Percentiles rank a stretch among this genome's conserved stretches.
Conservation (phyloP, 192 early-diverging fungal genomes). For the Entomortierella chlamydospora region DNA sequence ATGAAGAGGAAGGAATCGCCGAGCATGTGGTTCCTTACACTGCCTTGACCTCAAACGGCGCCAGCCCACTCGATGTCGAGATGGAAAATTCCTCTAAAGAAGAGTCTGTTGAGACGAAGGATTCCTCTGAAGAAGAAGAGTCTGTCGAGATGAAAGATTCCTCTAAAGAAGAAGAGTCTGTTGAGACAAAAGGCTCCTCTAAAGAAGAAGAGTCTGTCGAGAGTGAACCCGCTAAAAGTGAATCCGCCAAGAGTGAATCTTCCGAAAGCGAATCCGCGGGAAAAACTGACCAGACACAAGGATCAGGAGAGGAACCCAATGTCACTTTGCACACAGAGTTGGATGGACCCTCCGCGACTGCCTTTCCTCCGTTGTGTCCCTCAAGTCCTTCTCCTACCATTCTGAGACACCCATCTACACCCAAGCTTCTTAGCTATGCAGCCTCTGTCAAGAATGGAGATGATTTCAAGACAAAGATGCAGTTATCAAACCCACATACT, state of each 20-base stretch:
- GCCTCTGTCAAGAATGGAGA: slow-evolving; percentile 31
- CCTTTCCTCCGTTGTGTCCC: slow-evolving; percentile 16
- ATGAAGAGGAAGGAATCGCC: slow-evolving; percentile 24
- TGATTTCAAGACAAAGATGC: slow-evolving; percentile 12
- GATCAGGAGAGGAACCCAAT: too few relatives aligned
- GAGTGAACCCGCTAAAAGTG: too few relatives aligned
- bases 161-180: too few relatives aligned
- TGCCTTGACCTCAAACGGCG: slow-evolving; percentile 9
- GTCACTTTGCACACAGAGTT: too few relatives aligned
- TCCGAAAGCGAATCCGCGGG: too few relatives aligned
- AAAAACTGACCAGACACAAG: too few relatives aligned
- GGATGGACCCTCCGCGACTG: neutral
- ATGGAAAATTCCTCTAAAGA: slow-evolving; percentile 25
- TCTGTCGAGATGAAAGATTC: too few relatives aligned
- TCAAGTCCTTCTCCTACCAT: neutral
- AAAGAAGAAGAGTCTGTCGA: too few relatives aligned
- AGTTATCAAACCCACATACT: slow-evolving; percentile 8
- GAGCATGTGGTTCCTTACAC: slow-evolving; percentile 24
- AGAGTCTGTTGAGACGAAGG: slow-evolving; percentile 2
- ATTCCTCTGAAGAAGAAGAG: too few relatives aligned
- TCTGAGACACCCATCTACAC: neutral
- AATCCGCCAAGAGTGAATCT: neutral
- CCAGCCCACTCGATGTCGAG: slow-evolving; percentile 41
- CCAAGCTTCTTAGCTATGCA: slow-evolving; percentile 33
- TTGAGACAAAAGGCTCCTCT: too few relatives aligned